A percentile compares a stretch with the other conserved stretches of the same genome.
Evolutionary conservation across 495 filamentous ascomycete species (phyloP).

Genomic region (Penicillium canariense): DNA sequence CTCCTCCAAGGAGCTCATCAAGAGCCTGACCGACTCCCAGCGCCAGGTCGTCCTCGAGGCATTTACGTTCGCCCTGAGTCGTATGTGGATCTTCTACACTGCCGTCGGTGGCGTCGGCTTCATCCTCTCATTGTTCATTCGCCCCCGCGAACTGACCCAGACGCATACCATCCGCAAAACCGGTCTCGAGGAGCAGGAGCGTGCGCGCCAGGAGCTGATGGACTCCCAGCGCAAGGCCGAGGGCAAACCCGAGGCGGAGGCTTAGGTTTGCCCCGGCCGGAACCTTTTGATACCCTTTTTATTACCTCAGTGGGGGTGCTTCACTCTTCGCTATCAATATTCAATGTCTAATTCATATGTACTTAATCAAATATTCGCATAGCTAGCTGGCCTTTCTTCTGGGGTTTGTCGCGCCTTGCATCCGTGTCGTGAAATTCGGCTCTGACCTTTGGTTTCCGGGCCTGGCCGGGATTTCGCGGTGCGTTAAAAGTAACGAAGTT

Average conservation of each 20-base stretch:
- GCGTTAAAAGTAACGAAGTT: not conserved
- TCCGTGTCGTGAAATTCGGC: not conserved
- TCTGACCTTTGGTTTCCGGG: not conserved
- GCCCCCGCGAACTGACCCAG: slow-evolving; percentile 54
- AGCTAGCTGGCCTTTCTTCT: not conserved
- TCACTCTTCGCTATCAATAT: not conserved
- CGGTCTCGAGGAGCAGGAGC: slow-evolving; percentile 55
- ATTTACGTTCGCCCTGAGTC: slow-evolving; percentile 55
- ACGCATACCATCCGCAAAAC: slow-evolving; percentile 61
- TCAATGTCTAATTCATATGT: slow-evolving; percentile 3
- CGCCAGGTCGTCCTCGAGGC: slow-evolving; percentile 49
- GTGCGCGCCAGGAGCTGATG: slow-evolving; percentile 37
- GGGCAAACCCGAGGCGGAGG: slow-evolving; percentile 26
- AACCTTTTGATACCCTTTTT: not conserved
- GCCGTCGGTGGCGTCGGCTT: slow-evolving; percentile 54
- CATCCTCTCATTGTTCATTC: slow-evolving; percentile 53
- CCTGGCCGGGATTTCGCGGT: not conserved
- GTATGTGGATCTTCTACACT: slow-evolving; percentile 69
- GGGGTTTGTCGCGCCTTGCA: not conserved
- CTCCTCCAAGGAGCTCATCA: slow-evolving; percentile 56
- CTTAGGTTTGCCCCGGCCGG: slow-evolving; percentile 8
- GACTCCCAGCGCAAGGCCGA: slow-evolving; percentile 29
- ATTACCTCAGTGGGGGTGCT: not conserved
- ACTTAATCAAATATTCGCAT: not conserved
- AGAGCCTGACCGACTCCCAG: slow-evolving; percentile 44